phyloP scores from a whole-genome alignment of 805 yeast genomes.

The Wickerhamomyces strasburgensis region DNA sequence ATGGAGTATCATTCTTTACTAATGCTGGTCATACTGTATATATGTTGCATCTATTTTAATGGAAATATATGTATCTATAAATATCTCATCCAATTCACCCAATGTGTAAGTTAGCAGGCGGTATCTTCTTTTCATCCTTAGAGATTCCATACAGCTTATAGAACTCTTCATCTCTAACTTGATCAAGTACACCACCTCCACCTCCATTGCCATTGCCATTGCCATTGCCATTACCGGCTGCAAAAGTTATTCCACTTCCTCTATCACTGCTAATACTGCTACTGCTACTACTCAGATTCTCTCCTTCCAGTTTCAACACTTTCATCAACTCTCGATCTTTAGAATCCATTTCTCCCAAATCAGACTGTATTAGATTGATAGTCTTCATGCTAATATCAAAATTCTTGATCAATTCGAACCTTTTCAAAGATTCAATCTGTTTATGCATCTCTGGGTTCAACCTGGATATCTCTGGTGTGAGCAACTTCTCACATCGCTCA shows the following conservation, averaged over 20 bases:
- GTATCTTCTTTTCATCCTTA: not conserved
- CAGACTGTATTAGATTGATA: slow-evolving; percentile 10
- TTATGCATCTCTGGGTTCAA: slow-evolving; percentile 7
- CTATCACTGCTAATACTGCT: not conserved
- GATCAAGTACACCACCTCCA: not conserved
- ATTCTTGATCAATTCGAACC: slow-evolving; percentile 15
- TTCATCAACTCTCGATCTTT: slow-evolving; percentile 7
- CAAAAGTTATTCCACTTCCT: not conserved
- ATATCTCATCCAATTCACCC: not conserved
- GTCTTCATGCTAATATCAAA: slow-evolving; percentile 12
- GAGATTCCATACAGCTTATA: slow-evolving; percentile 4
- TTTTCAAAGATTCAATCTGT: slow-evolving; percentile 11
- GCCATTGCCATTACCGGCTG: not conserved
- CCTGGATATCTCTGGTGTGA: slow-evolving; percentile 7
- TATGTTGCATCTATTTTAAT: not conserved
- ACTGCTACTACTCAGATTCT: slow-evolving; percentile 3
- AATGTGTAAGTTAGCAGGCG: not conserved
- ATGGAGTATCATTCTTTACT: not conserved
- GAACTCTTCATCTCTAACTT: not conserved
- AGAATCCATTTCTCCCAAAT: slow-evolving; percentile 10
- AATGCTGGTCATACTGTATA: slow-evolving; percentile 1
- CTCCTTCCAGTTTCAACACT: slow-evolving; percentile 6
- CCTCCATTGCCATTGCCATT: not conserved
- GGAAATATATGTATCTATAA: not conserved
- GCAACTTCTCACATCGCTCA: slow-evolving; percentile 7